phyloP scores from a whole-genome alignment of 768 basidiomycete species.

The Leccinum imitatum region DNA sequence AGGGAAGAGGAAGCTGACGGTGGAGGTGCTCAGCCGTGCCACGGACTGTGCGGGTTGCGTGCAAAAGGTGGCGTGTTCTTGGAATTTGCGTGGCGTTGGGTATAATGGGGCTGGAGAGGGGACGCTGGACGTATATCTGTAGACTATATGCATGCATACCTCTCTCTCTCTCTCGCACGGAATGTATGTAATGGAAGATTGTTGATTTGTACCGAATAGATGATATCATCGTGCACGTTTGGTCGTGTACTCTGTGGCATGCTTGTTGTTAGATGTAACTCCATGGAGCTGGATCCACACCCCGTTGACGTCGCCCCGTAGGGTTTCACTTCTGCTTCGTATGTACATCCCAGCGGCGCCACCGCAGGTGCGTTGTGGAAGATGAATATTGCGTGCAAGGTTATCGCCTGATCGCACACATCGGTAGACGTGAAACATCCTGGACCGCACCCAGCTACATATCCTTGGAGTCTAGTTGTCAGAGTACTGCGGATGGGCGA shows the following conservation, averaged over 20 bases:
- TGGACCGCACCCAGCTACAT: background rate
- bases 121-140: constrained; percentile 2
- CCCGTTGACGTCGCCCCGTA: too few species aligned
- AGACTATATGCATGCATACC: background rate
- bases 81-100: constrained; percentile 70
- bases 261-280: too few species aligned
- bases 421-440: background rate
- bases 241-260: too few species aligned
- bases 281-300: too few species aligned
- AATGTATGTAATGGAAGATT: too few species aligned
- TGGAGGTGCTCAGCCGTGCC: constrained; percentile 47
- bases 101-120: constrained; percentile 35
- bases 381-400: too few species aligned
- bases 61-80: constrained; percentile 50
- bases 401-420: background rate
- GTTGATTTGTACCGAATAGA: too few species aligned
- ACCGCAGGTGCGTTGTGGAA: too few species aligned
- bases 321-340: too few species aligned
- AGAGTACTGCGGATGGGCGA: background rate
- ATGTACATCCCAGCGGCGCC: too few species aligned
- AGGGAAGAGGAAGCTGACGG: constrained; percentile 13
- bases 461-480: background rate
- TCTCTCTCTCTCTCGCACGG: too few species aligned
- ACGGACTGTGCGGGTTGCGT: constrained; percentile 46
- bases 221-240: too few species aligned